A percentile compares a stretch with the other conserved stretches of the same genome.
Evolutionary conservation across 2,329 filamentous ascomycete genomes (phyloP).

Genomic region (Coleophoma cylindrospora): DNA sequence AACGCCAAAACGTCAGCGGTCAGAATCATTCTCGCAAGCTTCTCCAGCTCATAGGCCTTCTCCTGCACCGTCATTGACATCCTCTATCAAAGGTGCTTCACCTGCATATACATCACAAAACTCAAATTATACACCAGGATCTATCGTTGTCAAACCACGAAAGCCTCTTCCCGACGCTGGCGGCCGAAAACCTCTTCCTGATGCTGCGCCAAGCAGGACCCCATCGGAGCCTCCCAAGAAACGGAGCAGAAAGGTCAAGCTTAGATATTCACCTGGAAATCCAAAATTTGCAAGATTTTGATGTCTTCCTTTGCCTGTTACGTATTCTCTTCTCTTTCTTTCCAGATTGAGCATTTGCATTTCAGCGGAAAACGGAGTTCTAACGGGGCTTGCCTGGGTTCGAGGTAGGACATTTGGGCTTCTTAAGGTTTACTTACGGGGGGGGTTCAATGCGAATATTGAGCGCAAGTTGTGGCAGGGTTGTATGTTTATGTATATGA

Average conservation of each 20-base stretch:
- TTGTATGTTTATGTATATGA: too few species aligned
- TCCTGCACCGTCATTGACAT: conserved; percentile 4
- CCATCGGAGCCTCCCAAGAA: neutral
- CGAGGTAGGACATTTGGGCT: too few species aligned
- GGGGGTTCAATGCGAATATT: too few species aligned
- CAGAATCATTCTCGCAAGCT: conserved; percentile 7
- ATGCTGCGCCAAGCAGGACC: conserved; percentile 2
- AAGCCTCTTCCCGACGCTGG: conserved; percentile 11
- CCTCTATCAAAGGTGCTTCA: conserved; percentile 4
- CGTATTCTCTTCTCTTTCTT: too few species aligned
- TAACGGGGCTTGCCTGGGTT: too few species aligned
- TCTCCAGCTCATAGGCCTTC: conserved; percentile 13
- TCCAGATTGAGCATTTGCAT: too few species aligned
- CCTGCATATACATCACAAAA: conserved; percentile 6
- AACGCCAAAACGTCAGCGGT: conserved; percentile 1
- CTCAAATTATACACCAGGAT: conserved; percentile 5
- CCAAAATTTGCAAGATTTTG: too few species aligned
- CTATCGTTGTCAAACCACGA: conserved; percentile 6
- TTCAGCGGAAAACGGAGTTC: too few species aligned
- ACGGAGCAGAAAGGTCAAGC: conserved; percentile 3
- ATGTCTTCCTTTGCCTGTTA: too few species aligned
- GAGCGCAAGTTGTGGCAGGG: too few species aligned
- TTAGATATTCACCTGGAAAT: conserved; percentile 3
- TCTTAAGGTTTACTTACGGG: too few species aligned
- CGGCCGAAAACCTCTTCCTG: conserved; percentile 9